A percentile compares a stretch with the other conserved stretches of the same genome.
These are phyloP conservation scores for Microbotryum silenes-acaulis DNA, from an alignment of 1,284 basidiomycete species.

Conservation along the genomic window DNA sequence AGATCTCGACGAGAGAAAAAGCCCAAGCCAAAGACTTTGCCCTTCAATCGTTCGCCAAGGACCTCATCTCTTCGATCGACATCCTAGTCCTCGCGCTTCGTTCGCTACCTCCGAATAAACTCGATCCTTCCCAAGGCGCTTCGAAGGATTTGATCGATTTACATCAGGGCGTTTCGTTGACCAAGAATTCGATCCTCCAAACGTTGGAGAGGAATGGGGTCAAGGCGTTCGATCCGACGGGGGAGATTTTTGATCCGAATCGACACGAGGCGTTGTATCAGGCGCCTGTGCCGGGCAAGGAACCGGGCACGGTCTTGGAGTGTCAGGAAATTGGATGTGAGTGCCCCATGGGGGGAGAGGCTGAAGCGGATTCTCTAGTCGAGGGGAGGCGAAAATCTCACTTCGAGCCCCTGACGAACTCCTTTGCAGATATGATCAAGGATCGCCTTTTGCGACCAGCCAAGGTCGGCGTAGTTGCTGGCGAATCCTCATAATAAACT, in stretches of 20 bases:
- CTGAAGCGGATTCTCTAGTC: too few relatives aligned
- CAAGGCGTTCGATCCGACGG: constrained; percentile 81
- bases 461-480: constrained; percentile 81
- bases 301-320: constrained; percentile 81
- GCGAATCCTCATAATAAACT: too few relatives aligned
- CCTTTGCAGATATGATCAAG: constrained; percentile 61
- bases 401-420: background rate
- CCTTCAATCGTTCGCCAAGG: constrained; percentile 78
- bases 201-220: constrained; percentile 88
- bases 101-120: constrained; percentile 60
- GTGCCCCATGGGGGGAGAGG: too few relatives aligned
- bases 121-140: constrained; percentile 42
- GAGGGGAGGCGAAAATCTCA: background rate
- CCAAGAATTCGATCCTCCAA: constrained; percentile 78
- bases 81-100: constrained; percentile 77
- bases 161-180: constrained; percentile 81
- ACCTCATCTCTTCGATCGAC: constrained; percentile 86
- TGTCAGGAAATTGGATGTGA: constrained; percentile 75
- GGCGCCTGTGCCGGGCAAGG: constrained; percentile 76
- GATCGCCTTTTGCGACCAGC: constrained; percentile 85
- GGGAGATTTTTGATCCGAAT: constrained; percentile 91
- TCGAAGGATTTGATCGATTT: constrained; percentile 59
- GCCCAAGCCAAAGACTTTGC: constrained; percentile 87
- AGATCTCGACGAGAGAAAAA: constrained; percentile 82
- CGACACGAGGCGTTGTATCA: constrained; percentile 91